Conservation (phyloP, 257 asterid genomes). For the Leonotis leonurus region DNA sequence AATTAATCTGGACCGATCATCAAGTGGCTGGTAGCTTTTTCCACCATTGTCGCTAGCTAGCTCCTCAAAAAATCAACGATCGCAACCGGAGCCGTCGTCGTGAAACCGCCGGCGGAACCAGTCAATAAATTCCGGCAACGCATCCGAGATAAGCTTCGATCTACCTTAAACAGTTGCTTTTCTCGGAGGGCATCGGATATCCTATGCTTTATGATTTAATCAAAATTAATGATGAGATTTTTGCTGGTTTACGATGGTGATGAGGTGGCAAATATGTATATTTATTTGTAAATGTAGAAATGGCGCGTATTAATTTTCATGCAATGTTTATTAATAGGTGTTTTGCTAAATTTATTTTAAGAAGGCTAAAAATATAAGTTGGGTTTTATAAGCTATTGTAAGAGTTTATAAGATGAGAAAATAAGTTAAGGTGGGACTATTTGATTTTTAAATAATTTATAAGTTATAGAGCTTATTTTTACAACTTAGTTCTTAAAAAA, state of each 20-base stretch:
- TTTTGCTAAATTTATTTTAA: too few relatives aligned
- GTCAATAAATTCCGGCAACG: background rate
- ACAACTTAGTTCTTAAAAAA: too few relatives aligned
- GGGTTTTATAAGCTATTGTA: too few relatives aligned
- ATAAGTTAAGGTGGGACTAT: too few relatives aligned
- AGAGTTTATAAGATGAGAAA: too few relatives aligned
- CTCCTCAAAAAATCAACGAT: background rate
- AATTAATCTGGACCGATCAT: constrained; percentile 97
- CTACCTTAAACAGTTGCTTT: background rate
- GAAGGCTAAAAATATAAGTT: too few relatives aligned
- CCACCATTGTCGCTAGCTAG: constrained; percentile 91
- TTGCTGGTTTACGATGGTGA: background rate
- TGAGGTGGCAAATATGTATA: background rate
- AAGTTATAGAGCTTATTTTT: too few relatives aligned
- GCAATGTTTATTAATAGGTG: too few relatives aligned
- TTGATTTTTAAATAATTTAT: too few relatives aligned
- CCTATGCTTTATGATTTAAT: constrained; percentile 17
- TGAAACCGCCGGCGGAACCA: constrained; percentile 8
- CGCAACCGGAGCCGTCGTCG: constrained; percentile 5
- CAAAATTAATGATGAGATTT: background rate
- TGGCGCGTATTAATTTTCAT: too few relatives aligned
- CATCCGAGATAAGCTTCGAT: constrained; percentile 6
- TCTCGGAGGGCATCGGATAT: constrained; percentile 35
- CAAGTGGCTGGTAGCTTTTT: constrained; percentile 89
- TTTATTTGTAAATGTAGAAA: too few relatives aligned